These are phyloP conservation scores for Posidonia australis DNA, from an alignment of 106 monocot species.

Conservation along the genomic window DNA sequence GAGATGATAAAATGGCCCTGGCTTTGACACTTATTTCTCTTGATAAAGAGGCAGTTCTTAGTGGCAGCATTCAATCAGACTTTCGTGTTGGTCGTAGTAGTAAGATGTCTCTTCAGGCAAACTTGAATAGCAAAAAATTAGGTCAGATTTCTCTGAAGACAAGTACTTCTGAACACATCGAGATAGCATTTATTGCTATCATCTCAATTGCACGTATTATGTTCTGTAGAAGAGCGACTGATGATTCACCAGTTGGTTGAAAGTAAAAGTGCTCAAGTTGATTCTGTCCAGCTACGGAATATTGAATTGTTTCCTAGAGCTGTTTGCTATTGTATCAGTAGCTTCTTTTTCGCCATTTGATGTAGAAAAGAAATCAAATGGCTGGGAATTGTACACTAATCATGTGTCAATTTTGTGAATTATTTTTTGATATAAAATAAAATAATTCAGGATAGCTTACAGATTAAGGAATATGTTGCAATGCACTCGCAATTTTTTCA, in stretches of 20 bases:
- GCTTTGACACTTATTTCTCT: slow-evolving; percentile 41
- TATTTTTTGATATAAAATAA: too few species aligned
- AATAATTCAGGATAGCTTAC: too few species aligned
- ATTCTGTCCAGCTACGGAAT: not conserved
- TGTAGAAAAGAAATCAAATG: too few species aligned
- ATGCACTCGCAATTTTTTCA: too few species aligned
- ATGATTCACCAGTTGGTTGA: not conserved
- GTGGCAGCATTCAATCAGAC: slow-evolving; percentile 52
- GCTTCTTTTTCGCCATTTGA: too few species aligned
- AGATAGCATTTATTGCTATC: slow-evolving; percentile 46
- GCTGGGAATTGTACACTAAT: too few species aligned
- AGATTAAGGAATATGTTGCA: too few species aligned
- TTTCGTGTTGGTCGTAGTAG: slow-evolving; percentile 35
- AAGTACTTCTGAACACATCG: slow-evolving; percentile 42
- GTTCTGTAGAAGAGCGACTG: slow-evolving; percentile 25
- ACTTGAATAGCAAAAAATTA: slow-evolving; percentile 51
- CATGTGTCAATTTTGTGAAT: too few species aligned
- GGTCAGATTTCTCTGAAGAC: slow-evolving; percentile 50
- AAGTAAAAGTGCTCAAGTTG: not conserved
- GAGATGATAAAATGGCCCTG: slow-evolving; percentile 53
- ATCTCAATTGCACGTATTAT: slow-evolving; percentile 37
- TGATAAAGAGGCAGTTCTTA: slow-evolving; percentile 57
- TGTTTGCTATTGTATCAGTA: too few species aligned
- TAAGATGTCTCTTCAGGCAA: slow-evolving; percentile 53
- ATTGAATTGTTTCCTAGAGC: too few species aligned